phyloP scores from a whole-genome alignment of 2,329 filamentous ascomycete genomes.

The Paraphaeosphaeria sporulosa region DNA sequence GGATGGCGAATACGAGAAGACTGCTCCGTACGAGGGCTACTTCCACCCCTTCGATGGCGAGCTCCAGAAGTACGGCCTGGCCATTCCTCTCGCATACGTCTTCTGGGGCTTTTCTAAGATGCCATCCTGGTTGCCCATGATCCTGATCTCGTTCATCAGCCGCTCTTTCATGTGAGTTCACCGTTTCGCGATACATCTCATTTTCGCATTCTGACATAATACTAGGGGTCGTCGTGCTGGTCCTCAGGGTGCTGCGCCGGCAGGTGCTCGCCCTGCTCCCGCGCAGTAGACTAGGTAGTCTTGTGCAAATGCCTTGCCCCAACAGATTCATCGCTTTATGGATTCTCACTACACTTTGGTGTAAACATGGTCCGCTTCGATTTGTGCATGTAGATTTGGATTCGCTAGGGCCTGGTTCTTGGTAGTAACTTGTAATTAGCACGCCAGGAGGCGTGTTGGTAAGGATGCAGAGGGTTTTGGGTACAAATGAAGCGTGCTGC shows the following conservation, averaged over 20 bases:
- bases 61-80: constrained; percentile 68
- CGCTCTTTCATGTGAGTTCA: constrained; percentile 76
- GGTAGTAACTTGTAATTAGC: constrained; percentile 25
- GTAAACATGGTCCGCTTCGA: background rate
- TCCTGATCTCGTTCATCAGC: constrained; percentile 75
- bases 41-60: constrained; percentile 80
- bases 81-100: constrained; percentile 70
- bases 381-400: constrained; percentile 14
- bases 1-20: constrained; percentile 64
- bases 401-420: constrained; percentile 17
- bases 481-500: background rate
- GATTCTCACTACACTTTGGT: background rate
- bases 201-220: constrained; percentile 18
- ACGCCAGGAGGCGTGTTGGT: constrained; percentile 13
- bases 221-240: constrained; percentile 36
- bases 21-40: constrained; percentile 65
- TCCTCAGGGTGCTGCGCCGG: constrained; percentile 22
- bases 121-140: constrained; percentile 79
- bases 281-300: constrained; percentile 17
- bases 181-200: background rate
- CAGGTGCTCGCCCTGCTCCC: constrained; percentile 18
- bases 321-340: background rate
- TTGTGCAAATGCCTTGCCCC: background rate
- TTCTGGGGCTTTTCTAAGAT: constrained; percentile 69
- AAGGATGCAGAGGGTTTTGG: constrained; percentile 11